These are phyloP conservation scores for Backusella liffmaniae DNA, from an alignment of 192 early-diverging fungal species.

Conservation along the genomic window DNA sequence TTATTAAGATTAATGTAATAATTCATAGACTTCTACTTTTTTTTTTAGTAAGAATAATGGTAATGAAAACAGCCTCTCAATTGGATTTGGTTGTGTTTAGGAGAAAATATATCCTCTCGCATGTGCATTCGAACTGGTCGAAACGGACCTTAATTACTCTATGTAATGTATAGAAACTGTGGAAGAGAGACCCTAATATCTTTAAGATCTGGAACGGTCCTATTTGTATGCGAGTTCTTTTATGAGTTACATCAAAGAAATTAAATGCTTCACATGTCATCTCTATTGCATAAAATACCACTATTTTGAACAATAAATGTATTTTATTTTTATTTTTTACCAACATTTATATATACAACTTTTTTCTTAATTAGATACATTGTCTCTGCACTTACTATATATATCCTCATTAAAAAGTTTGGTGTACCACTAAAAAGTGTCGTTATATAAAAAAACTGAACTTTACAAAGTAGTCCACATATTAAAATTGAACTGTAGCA, in stretches of 20 bases:
- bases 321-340: too few species aligned
- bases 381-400: too few species aligned
- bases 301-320: too few species aligned
- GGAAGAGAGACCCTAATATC: not conserved
- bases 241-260: not conserved
- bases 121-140: not conserved
- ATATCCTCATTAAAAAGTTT: too few species aligned
- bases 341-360: too few species aligned
- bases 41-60: not conserved
- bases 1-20: too few species aligned
- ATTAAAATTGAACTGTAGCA: constrained; percentile 1
- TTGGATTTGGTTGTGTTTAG: not conserved
- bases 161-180: not conserved
- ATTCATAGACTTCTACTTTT: too few species aligned
- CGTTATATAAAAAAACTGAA: not conserved
- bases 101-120: not conserved
- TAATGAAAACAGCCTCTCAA: not conserved
- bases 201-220: constrained; percentile 2
- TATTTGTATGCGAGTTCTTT: not conserved
- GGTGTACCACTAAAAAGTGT: not conserved
- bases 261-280: not conserved
- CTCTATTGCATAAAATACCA: not conserved
- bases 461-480: not conserved
- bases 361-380: too few species aligned
- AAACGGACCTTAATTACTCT: constrained; percentile 1